Evolutionary conservation across 1,284 basidiomycete species (phyloP), one percentile per base, ranked within the genome.

Genomic region (Moesziomyces sp.): DNA sequence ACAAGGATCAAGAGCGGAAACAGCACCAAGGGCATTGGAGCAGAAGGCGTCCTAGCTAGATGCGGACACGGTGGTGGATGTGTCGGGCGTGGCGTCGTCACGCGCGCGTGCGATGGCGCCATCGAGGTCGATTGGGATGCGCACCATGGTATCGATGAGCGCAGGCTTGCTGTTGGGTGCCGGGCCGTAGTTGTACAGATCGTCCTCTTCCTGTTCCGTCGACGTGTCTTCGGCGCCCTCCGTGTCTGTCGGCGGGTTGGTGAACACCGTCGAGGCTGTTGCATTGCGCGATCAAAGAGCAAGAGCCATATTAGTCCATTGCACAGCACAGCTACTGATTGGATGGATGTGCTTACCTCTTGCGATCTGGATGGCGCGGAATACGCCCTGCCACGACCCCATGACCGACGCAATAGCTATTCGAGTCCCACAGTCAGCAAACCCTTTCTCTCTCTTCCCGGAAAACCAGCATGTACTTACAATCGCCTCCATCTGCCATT

Each of bases 281-380:
- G n/a, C n/a, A n/a, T n/a, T n/a, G n/a, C n/a, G n/a, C n/a, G n/a
- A n/a, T n/a, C n/a, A n/a, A n/a, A n/a, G n/a, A n/a, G n/a, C n/a
- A 33, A 13, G 30, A 33, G 1, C 30, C 2, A 1, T 13, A 10
- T 33, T 13, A 33, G 30, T 33, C 1, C 30, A 33, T 13, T 33
- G 30, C 13, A 33, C 13, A 13, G 3, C 1, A 10, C 13, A 4
- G 30, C 8, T 1, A 33, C 10, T 33, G 11, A 1, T 1, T 33
- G 30, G 9, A 3, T 33, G 30, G 11, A 13, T 33, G 30, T 19
- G 33, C 67, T 64, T 68, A 80, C 75, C 71, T 58, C 76, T 65
- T 38, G 81, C 81, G 18, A 83, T 76, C 52, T 80, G 80, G 33
- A 83, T 83, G 11, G 81, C 80, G 13, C 81, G 62, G 57, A 83